Percentiles rank a stretch among this genome's conserved stretches.
phyloP scores from a whole-genome alignment of 495 filamentous ascomycete genomes.

The Penicillium mononematosum region DNA sequence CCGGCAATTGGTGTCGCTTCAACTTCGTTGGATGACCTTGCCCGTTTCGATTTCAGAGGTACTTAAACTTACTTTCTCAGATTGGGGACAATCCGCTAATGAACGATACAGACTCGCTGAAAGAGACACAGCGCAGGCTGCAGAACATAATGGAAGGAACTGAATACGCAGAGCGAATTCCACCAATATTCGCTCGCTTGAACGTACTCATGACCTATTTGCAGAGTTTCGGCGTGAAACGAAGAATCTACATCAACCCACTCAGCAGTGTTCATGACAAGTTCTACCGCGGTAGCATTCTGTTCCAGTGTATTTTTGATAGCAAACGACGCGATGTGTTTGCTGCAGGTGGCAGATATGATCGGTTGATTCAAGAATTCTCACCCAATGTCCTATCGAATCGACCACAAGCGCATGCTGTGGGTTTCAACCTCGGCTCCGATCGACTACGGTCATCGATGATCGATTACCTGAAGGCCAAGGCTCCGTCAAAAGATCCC shows the following conservation, averaged over 20 bases:
- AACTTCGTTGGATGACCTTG: slow-evolving; percentile 87
- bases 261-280: slow-evolving; percentile 88
- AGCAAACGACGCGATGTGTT: slow-evolving; percentile 81
- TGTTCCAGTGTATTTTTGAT: slow-evolving; percentile 92
- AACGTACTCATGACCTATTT: slow-evolving; percentile 72
- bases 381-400: slow-evolving; percentile 40
- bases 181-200: slow-evolving; percentile 75
- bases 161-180: slow-evolving; percentile 60
- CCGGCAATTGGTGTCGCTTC: slow-evolving; percentile 78
- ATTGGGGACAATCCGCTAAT: slow-evolving; percentile 17
- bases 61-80: slow-evolving; percentile 21
- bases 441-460: slow-evolving; percentile 70
- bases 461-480: slow-evolving; percentile 63
- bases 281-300: slow-evolving; percentile 82
- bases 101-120: slow-evolving; percentile 55
- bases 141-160: slow-evolving; percentile 71
- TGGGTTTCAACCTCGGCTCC: slow-evolving; percentile 91
- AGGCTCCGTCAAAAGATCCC: slow-evolving; percentile 64
- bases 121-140: slow-evolving; percentile 71
- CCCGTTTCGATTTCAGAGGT: slow-evolving; percentile 87
- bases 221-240: slow-evolving; percentile 67
- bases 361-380: slow-evolving; percentile 67
- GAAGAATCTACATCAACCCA: slow-evolving; percentile 81
- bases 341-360: slow-evolving; percentile 91
- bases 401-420: slow-evolving; percentile 61